These are phyloP conservation scores for Colletotrichum echinochloae DNA, from an alignment of 2,329 filamentous ascomycete genomes.

Conservation along the genomic window DNA sequence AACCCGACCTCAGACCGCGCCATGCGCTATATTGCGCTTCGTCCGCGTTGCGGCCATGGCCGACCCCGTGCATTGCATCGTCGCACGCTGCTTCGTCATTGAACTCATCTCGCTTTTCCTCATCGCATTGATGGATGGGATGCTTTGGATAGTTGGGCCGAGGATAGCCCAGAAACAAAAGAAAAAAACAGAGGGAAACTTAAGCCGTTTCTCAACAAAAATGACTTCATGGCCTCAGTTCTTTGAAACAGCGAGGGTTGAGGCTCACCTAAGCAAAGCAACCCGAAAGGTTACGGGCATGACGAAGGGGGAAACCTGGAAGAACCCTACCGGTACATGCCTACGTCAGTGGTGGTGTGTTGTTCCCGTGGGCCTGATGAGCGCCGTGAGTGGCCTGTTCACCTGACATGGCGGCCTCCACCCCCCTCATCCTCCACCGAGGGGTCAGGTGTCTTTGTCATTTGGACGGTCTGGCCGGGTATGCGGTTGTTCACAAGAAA, in stretches of 20 bases:
- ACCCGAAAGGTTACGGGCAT: slow-evolving; percentile 14
- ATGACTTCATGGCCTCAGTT: slow-evolving; percentile 21
- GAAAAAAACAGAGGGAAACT: background rate
- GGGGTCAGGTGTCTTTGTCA: slow-evolving; percentile 41
- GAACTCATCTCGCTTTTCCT: slow-evolving; percentile 19
- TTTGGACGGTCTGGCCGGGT: slow-evolving; percentile 27
- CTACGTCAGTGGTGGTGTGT: slow-evolving; percentile 39
- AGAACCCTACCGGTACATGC: slow-evolving; percentile 19
- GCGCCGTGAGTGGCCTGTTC: slow-evolving; percentile 37
- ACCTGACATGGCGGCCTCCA: slow-evolving; percentile 36
- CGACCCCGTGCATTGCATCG: slow-evolving; percentile 36
- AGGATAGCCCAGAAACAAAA: slow-evolving; percentile 16
- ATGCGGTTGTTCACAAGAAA: slow-evolving; percentile 28
- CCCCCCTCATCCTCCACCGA: slow-evolving; percentile 32
- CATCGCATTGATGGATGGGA: slow-evolving; percentile 14
- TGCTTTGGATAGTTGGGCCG: slow-evolving; percentile 32
- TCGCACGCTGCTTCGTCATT: slow-evolving; percentile 27
- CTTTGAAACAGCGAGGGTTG: slow-evolving; percentile 33
- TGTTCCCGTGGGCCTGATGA: slow-evolving; percentile 39
- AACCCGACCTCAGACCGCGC: slow-evolving; percentile 30
- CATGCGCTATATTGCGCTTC: slow-evolving; percentile 27
- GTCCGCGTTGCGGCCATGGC: slow-evolving; percentile 31
- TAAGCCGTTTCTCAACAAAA: slow-evolving; percentile 20
- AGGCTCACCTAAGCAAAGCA: slow-evolving; percentile 8
- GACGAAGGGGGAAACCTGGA: slow-evolving; percentile 11